These are phyloP conservation scores for Dionaea muscipula DNA, from an alignment of 179 eudicot species.

Conservation along the genomic window DNA sequence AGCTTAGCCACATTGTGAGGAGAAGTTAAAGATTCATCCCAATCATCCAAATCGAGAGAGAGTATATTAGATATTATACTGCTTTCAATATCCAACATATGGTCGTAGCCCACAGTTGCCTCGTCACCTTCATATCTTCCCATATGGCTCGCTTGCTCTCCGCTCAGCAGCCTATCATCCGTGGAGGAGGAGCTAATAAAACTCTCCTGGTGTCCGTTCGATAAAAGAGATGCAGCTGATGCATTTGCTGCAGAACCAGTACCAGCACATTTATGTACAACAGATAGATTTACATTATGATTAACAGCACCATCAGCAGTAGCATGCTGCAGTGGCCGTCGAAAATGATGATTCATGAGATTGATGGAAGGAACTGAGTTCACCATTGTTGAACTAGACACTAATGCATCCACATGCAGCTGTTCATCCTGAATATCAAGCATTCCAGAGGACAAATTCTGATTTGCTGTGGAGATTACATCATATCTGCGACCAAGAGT, in stretches of 20 bases:
- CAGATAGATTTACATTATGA: constrained; percentile 15
- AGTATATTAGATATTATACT: constrained; percentile 81
- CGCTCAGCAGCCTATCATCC: constrained; percentile 21
- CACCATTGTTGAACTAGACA: constrained; percentile 22
- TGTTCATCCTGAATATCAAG: constrained; percentile 48
- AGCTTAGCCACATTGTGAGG: constrained; percentile 58
- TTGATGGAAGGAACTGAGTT: constrained; percentile 29
- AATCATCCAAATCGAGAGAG: constrained; percentile 67
- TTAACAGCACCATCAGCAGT: constrained; percentile 20
- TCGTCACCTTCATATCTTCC: constrained; percentile 30
- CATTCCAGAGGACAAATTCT: constrained; percentile 23
- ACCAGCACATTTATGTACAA: constrained; percentile 20
- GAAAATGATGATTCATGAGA: constrained; percentile 23
- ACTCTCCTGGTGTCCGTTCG: constrained; percentile 30
- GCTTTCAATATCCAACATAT: constrained; percentile 56
- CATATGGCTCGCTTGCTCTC: constrained; percentile 20
- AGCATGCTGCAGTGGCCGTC: constrained; percentile 19
- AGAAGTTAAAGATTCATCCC: constrained; percentile 70
- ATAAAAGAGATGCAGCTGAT: constrained; percentile 19
- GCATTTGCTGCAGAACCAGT: constrained; percentile 15
- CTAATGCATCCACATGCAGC: constrained; percentile 49
- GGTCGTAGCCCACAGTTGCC: constrained; percentile 17
- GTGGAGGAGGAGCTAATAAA: constrained; percentile 13
- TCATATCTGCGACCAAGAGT: constrained; percentile 15
- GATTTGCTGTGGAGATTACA: constrained; percentile 15